A percentile compares a stretch with the other conserved stretches of the same genome.
Evolutionary conservation across 2,329 filamentous ascomycete genomes (phyloP).

Genomic region (Incumbomyces delicatus): DNA sequence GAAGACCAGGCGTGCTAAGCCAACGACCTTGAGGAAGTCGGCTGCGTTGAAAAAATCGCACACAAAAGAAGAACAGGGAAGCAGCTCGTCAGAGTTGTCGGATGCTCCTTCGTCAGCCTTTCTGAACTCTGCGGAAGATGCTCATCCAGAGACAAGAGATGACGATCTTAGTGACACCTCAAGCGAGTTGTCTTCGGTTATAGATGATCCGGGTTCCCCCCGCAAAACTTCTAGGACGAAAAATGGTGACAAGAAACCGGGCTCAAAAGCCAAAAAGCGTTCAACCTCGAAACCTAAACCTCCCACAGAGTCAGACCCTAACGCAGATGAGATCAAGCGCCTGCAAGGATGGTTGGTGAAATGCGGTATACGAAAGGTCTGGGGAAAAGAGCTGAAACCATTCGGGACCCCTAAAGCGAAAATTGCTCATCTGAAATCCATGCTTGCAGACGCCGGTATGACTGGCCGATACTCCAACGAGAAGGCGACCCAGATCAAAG

Average conservation of each 20-base stretch:
- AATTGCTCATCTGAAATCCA: slow-evolving; percentile 66
- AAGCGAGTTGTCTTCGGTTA: slow-evolving; percentile 62
- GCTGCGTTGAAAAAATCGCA: slow-evolving; percentile 5
- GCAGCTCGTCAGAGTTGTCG: background rate
- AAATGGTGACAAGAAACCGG: slow-evolving; percentile 17
- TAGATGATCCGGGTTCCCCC: slow-evolving; percentile 57
- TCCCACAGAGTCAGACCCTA: slow-evolving; percentile 44
- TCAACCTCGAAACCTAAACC: slow-evolving; percentile 25
- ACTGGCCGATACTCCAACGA: slow-evolving; percentile 76
- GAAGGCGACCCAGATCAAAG: slow-evolving; percentile 78
- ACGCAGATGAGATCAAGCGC: slow-evolving; percentile 75
- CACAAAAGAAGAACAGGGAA: slow-evolving; percentile 1
- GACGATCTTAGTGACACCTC: slow-evolving; percentile 29
- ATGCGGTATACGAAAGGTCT: slow-evolving; percentile 87
- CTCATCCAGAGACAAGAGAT: slow-evolving; percentile 6
- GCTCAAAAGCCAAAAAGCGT: slow-evolving; percentile 6
- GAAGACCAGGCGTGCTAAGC: slow-evolving; percentile 1
- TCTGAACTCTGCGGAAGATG: slow-evolving; percentile 6
- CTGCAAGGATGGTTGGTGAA: slow-evolving; percentile 79
- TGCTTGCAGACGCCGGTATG: slow-evolving; percentile 80
- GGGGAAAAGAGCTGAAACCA: slow-evolving; percentile 72
- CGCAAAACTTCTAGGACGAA: slow-evolving; percentile 25
- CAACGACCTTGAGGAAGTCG: slow-evolving; percentile 1
- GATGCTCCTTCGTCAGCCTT: background rate
- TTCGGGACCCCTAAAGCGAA: slow-evolving; percentile 67